These are phyloP conservation scores for Hymenoscyphus occultus DNA, from an alignment of 2,329 filamentous ascomycete species.

Conservation along the genomic window DNA sequence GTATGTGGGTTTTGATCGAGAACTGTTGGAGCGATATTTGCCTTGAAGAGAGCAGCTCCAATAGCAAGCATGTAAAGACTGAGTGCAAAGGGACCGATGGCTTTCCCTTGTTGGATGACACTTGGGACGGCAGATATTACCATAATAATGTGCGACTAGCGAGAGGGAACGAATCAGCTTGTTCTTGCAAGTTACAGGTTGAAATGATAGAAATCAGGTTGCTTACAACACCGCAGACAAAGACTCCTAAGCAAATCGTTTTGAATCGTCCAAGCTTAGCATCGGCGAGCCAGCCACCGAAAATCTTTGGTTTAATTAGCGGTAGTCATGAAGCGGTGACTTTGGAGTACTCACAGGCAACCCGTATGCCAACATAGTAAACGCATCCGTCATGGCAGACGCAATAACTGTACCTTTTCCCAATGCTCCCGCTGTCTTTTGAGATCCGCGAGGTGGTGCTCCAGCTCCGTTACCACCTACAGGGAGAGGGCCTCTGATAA, in stretches of 20 bases:
- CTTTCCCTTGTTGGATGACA: constrained; percentile 35
- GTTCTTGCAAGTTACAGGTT: background rate
- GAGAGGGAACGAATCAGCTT: background rate
- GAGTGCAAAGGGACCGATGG: constrained; percentile 38
- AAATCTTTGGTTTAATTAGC: constrained; percentile 36
- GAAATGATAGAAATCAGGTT: background rate
- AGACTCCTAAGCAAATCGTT: constrained; percentile 49
- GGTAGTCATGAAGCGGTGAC: background rate
- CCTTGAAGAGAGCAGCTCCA: constrained; percentile 62
- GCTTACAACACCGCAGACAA: constrained; percentile 52
- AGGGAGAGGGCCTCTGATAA: constrained; percentile 57
- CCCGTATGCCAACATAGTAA: constrained; percentile 47
- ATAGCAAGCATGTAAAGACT: constrained; percentile 37
- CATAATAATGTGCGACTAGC: constrained; percentile 43
- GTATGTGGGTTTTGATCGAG: constrained; percentile 53
- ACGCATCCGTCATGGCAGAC: constrained; percentile 51
- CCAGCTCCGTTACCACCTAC: constrained; percentile 35
- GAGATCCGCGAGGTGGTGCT: constrained; percentile 24
- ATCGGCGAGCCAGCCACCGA: constrained; percentile 58
- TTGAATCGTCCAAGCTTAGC: constrained; percentile 59
- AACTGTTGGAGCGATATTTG: constrained; percentile 62
- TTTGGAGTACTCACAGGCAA: constrained; percentile 32
- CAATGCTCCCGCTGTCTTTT: constrained; percentile 50
- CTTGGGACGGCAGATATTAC: constrained; percentile 35
- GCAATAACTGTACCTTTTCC: constrained; percentile 54